These are phyloP conservation scores for Telopea speciosissima DNA, from an alignment of 177 flowering plant species.

Conservation along the genomic window DNA sequence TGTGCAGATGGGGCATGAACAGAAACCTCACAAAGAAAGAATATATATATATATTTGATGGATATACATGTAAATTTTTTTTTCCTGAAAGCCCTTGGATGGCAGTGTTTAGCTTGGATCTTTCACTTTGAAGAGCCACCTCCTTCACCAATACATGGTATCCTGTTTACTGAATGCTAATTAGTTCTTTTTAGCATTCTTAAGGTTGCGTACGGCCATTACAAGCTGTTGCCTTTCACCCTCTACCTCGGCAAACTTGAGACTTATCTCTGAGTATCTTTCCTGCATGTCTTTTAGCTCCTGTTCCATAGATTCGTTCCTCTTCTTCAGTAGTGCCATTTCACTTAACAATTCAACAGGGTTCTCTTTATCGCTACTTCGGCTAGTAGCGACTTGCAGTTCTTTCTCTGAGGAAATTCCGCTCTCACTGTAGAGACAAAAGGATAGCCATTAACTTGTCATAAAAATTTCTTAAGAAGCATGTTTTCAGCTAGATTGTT, in stretches of 20 bases:
- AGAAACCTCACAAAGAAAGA: too few relatives aligned
- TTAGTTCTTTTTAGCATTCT: conserved; percentile 55
- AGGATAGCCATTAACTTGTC: neutral
- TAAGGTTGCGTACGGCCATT: conserved; percentile 74
- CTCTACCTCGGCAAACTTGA: conserved; percentile 95
- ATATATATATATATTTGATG: conserved; percentile 3
- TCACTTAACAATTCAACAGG: conserved; percentile 33
- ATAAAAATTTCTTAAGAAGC: neutral
- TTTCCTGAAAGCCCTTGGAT: conserved; percentile 11
- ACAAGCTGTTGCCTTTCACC: conserved; percentile 94
- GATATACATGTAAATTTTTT: conserved; percentile 21
- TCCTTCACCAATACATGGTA: conserved; percentile 25
- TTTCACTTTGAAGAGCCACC: conserved; percentile 8
- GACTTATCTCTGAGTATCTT: conserved; percentile 89
- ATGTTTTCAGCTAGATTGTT: neutral
- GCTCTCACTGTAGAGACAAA: conserved; percentile 15
- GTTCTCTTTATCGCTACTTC: conserved; percentile 14
- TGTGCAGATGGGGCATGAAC: neutral
- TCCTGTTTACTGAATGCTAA: neutral
- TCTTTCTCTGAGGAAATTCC: conserved; percentile 14
- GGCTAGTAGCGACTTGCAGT: conserved; percentile 8
- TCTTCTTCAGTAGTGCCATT: conserved; percentile 44
- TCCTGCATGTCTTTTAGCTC: conserved; percentile 91
- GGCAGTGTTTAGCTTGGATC: conserved; percentile 7
- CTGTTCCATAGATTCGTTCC: conserved; percentile 57